phyloP scores from a whole-genome alignment of 2,329 filamentous ascomycete species.

The Stagonosporopsis tanaceti region DNA sequence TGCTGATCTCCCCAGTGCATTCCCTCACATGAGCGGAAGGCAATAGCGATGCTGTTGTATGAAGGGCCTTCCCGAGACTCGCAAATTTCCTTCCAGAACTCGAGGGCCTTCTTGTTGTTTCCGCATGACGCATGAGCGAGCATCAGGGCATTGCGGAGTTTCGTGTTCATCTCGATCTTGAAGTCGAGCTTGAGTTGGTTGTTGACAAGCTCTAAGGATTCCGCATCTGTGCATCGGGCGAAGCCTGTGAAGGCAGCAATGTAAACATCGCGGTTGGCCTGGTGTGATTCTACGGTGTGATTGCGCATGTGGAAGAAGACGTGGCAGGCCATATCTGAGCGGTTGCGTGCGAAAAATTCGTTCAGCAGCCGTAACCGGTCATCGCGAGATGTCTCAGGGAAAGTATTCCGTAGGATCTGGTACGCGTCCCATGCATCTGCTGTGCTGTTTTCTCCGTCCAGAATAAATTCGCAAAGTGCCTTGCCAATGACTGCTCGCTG shows the following conservation, averaged over 20 bases:
- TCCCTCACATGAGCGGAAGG: constrained; percentile 80
- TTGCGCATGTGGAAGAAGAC: constrained; percentile 96
- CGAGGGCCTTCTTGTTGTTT: constrained; percentile 70
- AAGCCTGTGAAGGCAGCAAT: constrained; percentile 79
- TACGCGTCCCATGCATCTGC: constrained; percentile 69
- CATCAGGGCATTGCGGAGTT: constrained; percentile 85
- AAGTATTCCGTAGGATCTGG: constrained; percentile 64
- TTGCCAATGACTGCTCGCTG: constrained; percentile 73
- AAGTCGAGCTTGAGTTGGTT: constrained; percentile 95
- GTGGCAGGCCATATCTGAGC: constrained; percentile 83
- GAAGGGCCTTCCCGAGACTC: constrained; percentile 84
- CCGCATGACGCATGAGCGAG: constrained; percentile 79
- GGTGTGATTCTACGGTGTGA: constrained; percentile 67
- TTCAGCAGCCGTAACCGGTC: constrained; percentile 79
- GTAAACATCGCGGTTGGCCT: constrained; percentile 79
- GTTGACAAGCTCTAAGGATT: constrained; percentile 78
- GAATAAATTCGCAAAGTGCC: constrained; percentile 72
- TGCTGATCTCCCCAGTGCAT: constrained; percentile 55
- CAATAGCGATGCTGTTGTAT: constrained; percentile 79
- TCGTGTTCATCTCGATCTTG: constrained; percentile 78
- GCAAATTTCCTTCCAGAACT: constrained; percentile 87
- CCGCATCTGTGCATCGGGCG: constrained; percentile 64
- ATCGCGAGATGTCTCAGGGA: constrained; percentile 69
- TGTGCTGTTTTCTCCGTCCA: constrained; percentile 71
- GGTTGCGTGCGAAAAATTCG: constrained; percentile 77